Evolutionary conservation across 2,329 filamentous ascomycete species (phyloP).

Genomic region (Geosmithia morbida): DNA sequence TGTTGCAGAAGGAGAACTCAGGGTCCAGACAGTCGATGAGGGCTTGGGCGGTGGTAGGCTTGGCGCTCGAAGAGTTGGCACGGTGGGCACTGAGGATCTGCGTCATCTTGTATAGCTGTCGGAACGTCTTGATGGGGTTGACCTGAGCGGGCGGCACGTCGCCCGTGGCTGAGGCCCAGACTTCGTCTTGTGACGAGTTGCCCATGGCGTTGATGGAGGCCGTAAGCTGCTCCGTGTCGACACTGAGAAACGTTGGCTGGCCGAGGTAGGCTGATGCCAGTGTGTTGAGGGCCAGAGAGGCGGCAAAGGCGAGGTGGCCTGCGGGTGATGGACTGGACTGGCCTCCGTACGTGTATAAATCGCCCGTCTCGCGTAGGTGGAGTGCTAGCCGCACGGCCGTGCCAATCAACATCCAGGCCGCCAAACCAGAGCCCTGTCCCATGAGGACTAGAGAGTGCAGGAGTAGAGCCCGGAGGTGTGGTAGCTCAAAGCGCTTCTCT

Average conservation of each 20-base stretch:
- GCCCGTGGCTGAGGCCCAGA: neutral
- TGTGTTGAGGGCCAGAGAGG: constrained; percentile 49
- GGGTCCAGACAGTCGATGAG: constrained; percentile 17
- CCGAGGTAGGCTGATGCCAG: constrained; percentile 36
- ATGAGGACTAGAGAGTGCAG: constrained; percentile 49
- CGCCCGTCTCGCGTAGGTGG: constrained; percentile 8
- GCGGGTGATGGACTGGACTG: neutral
- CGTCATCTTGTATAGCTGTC: constrained; percentile 24
- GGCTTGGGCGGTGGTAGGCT: constrained; percentile 9
- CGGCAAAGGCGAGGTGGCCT: constrained; percentile 19
- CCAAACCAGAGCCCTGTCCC: constrained; percentile 34
- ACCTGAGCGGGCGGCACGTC: constrained; percentile 13
- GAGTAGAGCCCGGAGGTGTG: constrained; percentile 22
- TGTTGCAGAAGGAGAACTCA: constrained; percentile 22
- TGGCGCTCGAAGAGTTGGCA: neutral
- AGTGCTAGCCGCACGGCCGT: constrained; percentile 35
- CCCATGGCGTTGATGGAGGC: constrained; percentile 10
- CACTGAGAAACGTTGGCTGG: constrained; percentile 32
- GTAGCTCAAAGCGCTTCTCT: constrained; percentile 31
- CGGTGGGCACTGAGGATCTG: constrained; percentile 5
- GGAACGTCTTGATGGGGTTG: constrained; percentile 15
- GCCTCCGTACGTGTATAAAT: neutral
- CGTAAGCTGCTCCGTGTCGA: constrained; percentile 15
- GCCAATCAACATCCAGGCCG: constrained; percentile 51
- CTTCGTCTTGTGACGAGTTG: constrained; percentile 6